These are phyloP conservation scores for button mushroom (Agaricus bisporus) DNA, from an alignment of 768 basidiomycete species.

Conservation along the genomic window DNA sequence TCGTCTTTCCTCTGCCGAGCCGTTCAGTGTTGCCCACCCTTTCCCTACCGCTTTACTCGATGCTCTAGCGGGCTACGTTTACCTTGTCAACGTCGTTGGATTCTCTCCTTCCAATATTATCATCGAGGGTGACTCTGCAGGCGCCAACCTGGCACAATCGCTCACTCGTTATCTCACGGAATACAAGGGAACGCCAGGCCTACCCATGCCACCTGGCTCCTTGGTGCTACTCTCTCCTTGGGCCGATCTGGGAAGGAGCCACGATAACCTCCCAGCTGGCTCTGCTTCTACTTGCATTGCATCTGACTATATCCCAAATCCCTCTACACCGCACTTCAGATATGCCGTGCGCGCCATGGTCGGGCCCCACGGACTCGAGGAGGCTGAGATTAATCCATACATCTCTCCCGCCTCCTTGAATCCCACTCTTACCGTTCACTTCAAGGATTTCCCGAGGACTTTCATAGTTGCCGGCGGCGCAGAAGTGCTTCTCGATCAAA, in stretches of 20 bases:
- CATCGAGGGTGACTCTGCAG: slow-evolving; percentile 71
- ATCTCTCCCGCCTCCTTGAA: slow-evolving; percentile 52
- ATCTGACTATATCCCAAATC: slow-evolving; percentile 32
- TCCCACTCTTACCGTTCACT: slow-evolving; percentile 29
- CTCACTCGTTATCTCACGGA: slow-evolving; percentile 58
- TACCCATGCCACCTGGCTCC: slow-evolving; percentile 41
- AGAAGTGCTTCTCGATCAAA: slow-evolving; percentile 52
- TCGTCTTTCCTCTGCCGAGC: slow-evolving; percentile 47
- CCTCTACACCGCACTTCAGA: slow-evolving; percentile 9
- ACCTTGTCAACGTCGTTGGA: slow-evolving; percentile 53
- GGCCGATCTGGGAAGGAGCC: slow-evolving; percentile 41
- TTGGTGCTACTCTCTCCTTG: slow-evolving; percentile 54
- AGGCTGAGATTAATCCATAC: slow-evolving; percentile 43
- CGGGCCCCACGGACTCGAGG: slow-evolving; percentile 40
- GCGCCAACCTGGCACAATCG: slow-evolving; percentile 65
- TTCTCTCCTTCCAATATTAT: slow-evolving; percentile 58
- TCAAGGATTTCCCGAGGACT: slow-evolving; percentile 54
- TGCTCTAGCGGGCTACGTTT: slow-evolving; percentile 65
- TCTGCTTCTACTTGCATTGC: slow-evolving; percentile 26
- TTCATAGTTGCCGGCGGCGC: slow-evolving; percentile 54
- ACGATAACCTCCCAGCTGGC: slow-evolving; percentile 27
- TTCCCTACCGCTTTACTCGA: slow-evolving; percentile 78
- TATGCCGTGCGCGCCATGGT: slow-evolving; percentile 37
- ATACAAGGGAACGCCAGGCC: slow-evolving; percentile 25
- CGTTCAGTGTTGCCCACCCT: slow-evolving; percentile 39